Conservation (phyloP, 306 rosid species). For the Rosa chinensis region DNA sequence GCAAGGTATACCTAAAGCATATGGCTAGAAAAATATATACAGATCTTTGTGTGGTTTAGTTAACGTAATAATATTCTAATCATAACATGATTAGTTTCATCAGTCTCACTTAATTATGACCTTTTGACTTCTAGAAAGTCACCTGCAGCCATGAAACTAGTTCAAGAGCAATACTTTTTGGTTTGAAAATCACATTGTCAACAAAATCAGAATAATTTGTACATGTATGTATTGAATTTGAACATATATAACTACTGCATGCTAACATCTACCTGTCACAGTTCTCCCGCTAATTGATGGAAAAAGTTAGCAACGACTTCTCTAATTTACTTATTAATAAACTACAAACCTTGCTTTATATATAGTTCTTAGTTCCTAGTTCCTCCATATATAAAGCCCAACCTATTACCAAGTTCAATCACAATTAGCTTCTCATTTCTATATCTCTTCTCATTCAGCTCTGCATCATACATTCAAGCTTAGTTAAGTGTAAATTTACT, state of each 20-base stretch:
- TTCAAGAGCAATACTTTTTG: not conserved
- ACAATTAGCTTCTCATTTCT: not conserved
- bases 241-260: slow-evolving; percentile 6
- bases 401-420: not conserved
- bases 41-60: not conserved
- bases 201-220: not conserved
- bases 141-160: not conserved
- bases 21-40: too few relatives aligned
- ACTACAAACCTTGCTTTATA: not conserved
- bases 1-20: too few relatives aligned
- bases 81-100: not conserved
- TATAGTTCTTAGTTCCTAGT: not conserved
- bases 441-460: not conserved
- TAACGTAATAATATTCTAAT: not conserved
- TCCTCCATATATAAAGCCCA: not conserved
- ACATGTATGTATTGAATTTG: not conserved
- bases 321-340: not conserved
- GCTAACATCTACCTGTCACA: not conserved
- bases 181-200: not conserved
- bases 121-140: not conserved
- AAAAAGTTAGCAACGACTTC: slow-evolving; percentile 27
- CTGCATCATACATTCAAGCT: not conserved
- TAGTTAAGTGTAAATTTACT: not conserved
- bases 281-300: not conserved
- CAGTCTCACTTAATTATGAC: not conserved